phyloP scores from a whole-genome alignment of 768 basidiomycete species.

The Solioccasus polychromus region DNA sequence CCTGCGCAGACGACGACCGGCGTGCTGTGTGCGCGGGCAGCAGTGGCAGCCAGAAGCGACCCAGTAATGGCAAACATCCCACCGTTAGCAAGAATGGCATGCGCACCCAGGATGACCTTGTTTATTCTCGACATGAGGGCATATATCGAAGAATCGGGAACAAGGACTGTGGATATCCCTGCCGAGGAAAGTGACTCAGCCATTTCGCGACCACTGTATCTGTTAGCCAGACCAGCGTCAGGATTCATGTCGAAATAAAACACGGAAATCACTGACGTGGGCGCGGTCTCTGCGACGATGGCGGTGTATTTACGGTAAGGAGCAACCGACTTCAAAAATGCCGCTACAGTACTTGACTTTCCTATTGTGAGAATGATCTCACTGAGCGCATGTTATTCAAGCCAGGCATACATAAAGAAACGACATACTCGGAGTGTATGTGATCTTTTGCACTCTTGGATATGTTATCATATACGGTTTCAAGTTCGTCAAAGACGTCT shows the following conservation, averaged over 20 bases:
- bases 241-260: constrained; percentile 2
- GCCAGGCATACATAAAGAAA: background rate
- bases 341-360: constrained; percentile 90
- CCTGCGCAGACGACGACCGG: constrained; percentile 93
- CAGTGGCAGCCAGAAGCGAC: constrained; percentile 79
- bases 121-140: constrained; percentile 96
- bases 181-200: constrained; percentile 75
- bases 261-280: constrained; percentile 58
- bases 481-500: constrained; percentile 93
- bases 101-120: constrained; percentile 93
- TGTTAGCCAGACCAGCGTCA: constrained; percentile 28
- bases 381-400: constrained; percentile 38
- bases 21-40: constrained; percentile 85
- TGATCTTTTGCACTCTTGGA: constrained; percentile 94
- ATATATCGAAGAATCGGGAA: constrained; percentile 94
- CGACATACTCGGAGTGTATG: constrained; percentile 92
- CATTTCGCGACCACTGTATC: constrained; percentile 84
- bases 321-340: constrained; percentile 88
- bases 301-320: constrained; percentile 92
- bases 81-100: constrained; percentile 95
- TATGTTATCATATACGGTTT: constrained; percentile 93
- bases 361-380: constrained; percentile 95
- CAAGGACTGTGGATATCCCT: constrained; percentile 90
- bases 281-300: constrained; percentile 93
- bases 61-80: constrained; percentile 91